Evolutionary conservation across 345 rosid species (phyloP), one percentile per base, ranked within the genome.

Genomic region (Durio zibethinus): DNA sequence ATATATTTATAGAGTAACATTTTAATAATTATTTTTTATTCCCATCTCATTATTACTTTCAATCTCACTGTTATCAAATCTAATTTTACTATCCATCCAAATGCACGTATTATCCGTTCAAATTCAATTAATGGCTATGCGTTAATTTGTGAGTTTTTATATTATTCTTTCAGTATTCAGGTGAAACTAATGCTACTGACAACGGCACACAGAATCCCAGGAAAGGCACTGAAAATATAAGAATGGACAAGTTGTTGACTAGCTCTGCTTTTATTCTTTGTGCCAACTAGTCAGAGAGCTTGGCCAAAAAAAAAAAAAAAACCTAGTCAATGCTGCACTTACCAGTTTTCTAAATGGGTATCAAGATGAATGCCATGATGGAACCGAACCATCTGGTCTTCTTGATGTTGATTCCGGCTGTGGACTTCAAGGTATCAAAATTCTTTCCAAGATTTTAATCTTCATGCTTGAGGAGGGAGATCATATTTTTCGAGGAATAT

Each of bases 341-440:
- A 78, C 69, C 66, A 85, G 89, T 78, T 72, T 93, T 56, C 50
- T 93, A 62, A 96, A 93, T 79, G 91, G 89, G 75, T 96, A 91
- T 80, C 88, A 90, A 79, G 90, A 97, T 76, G 97, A 92, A 38
- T 92, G 97, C 83, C 93, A 83, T 71, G 90, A 82, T 78, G 90
- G 94, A 20, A 80, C 87, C 10, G 91, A 91, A 83, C 77, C 92
- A 79, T 77, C 82, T 43, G 82, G 64, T 57, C 62, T 72, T 80
- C 61, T 75, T 62, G 83, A 33, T 20, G 77, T 76, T n/a, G 76
- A 53, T 27, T 56, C 61, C 10, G 1, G 27, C 62, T 45, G 59
- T 72, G 80, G 77, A 77, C 76, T 83, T 60, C 82, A 78, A 80
- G 89, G 90, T 78, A 77, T 86, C 57, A 79, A 70, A 80, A 79